phyloP scores from a whole-genome alignment of 345 rosid species.

The Chamaenerion angustifolium region DNA sequence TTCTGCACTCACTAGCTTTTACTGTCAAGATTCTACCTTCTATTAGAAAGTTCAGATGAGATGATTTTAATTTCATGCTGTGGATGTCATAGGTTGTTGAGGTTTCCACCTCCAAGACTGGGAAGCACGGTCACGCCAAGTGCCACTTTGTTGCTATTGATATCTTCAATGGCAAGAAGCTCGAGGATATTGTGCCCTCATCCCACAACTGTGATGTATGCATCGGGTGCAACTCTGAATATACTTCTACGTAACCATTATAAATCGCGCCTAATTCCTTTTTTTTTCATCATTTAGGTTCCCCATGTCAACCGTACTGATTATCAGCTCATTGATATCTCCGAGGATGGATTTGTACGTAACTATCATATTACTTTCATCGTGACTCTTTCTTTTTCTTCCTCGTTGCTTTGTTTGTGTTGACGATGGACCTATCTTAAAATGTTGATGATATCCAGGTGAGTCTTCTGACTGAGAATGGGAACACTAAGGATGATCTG shows the following conservation, averaged over 20 bases:
- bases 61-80: not conserved
- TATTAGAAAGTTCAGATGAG: not conserved
- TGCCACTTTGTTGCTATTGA: conserved; percentile 17
- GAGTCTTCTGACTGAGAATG: conserved; percentile 36
- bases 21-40: too few species aligned
- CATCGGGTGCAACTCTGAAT: not conserved
- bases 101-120: conserved; percentile 17
- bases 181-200: conserved; percentile 16
- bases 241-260: not conserved
- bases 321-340: conserved; percentile 35
- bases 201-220: conserved; percentile 18
- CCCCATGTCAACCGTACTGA: conserved; percentile 30
- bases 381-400: too few species aligned
- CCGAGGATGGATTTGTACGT: conserved; percentile 43
- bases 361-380: too few species aligned
- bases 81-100: conserved; percentile 11
- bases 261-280: not conserved
- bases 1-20: too few species aligned
- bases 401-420: not conserved
- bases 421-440: not conserved
- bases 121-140: conserved; percentile 19
- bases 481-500: conserved; percentile 36
- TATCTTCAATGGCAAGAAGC: conserved; percentile 18
- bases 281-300: conserved; percentile 13
- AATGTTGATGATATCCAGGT: conserved; percentile 12